Base-by-base conservation (phyloP, 768 basidiomycete species). In the Cytidiella melzeri region DNA sequence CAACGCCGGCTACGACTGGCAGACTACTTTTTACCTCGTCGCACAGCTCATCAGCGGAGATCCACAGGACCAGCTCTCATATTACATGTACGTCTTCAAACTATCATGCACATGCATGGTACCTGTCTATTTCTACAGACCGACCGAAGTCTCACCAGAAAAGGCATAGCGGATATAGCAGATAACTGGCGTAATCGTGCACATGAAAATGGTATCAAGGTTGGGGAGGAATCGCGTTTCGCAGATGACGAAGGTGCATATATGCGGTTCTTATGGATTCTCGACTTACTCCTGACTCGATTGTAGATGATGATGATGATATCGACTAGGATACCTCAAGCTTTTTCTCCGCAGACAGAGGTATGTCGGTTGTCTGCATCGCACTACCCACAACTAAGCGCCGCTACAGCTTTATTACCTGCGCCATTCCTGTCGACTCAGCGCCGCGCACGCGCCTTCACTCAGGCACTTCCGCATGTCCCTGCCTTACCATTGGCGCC, bases 101-200 rank as follows among this genome's bases (percentile, higher is more conserved):
- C n/a, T n/a, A n/a, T n/a, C n/a, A n/a, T n/a, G n/a, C n/a, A n/a
- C n/a, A n/a, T n/a, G n/a, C n/a, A n/a, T n/a, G n/a, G n/a, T n/a
- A n/a, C n/a, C n/a, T n/a, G n/a, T n/a, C n/a, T n/a, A n/a, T n/a
- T n/a, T n/a, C n/a, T n/a, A n/a, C n/a, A n/a, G n/a, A n/a, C n/a
- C n/a, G n/a, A n/a, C n/a, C n/a, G n/a, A n/a, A n/a, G n/a, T n/a
- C n/a, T n/a, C n/a, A n/a, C n/a, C n/a, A 71, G 73, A 55, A 68
- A 65, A 55, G 75, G 73, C 58, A 68, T 81, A 20, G 77, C 79
- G 12, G 80, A 84, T 61, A 74, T 81, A 34, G 76, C 82, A 4
- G 73, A 76, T 27, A 86, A 78, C 61, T 89, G 87, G 87, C 75
- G 86, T 48, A 80, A 76, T 25, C 72, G 84, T 44, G 83, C 84